A percentile compares a stretch with the other conserved stretches of the same genome.
Conservation (phyloP, 2,329 filamentous ascomycete species). For the Alternaria consortialis region DNA sequence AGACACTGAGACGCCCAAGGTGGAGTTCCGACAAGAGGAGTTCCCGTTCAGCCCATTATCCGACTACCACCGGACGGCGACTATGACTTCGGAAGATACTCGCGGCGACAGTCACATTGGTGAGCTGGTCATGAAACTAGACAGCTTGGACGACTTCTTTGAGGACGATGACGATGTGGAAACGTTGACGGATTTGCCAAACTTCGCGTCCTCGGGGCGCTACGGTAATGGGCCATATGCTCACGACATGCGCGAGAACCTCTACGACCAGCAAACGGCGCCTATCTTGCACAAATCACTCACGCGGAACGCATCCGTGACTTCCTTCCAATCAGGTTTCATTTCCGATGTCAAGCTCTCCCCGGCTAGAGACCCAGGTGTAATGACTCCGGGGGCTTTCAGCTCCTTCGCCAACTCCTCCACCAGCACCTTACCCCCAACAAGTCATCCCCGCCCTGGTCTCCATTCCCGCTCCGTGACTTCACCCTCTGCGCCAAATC, state of each 20-base stretch:
- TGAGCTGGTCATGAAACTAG: constrained; percentile 74
- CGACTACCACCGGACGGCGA: constrained; percentile 80
- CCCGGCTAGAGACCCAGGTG: constrained; percentile 61
- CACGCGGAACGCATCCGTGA: constrained; percentile 73
- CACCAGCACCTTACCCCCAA: constrained; percentile 29
- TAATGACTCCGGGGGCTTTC: constrained; percentile 67
- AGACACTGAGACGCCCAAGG: constrained; percentile 77
- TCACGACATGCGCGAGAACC: constrained; percentile 66
- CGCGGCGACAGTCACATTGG: constrained; percentile 77
- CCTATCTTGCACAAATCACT: constrained; percentile 88
- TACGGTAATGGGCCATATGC: constrained; percentile 39
- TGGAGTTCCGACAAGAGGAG: constrained; percentile 93
- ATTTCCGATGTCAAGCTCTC: constrained; percentile 71
- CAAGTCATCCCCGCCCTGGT: constrained; percentile 62
- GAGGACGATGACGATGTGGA: constrained; percentile 55
- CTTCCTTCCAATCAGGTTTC: constrained; percentile 88
- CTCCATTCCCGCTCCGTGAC: constrained; percentile 86
- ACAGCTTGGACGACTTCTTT: constrained; percentile 66
- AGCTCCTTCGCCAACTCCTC: constrained; percentile 48
- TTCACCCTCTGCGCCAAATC: constrained; percentile 70
- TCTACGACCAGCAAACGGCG: constrained; percentile 93
- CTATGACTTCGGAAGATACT: constrained; percentile 89
- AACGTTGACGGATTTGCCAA: constrained; percentile 43
- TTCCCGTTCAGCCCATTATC: constrained; percentile 77
- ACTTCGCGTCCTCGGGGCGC: constrained; percentile 45